Percentiles rank a stretch among this genome's conserved stretches.
Conservation (phyloP, 208 protist genomes). For the Plasmodiophora brassicae region DNA sequence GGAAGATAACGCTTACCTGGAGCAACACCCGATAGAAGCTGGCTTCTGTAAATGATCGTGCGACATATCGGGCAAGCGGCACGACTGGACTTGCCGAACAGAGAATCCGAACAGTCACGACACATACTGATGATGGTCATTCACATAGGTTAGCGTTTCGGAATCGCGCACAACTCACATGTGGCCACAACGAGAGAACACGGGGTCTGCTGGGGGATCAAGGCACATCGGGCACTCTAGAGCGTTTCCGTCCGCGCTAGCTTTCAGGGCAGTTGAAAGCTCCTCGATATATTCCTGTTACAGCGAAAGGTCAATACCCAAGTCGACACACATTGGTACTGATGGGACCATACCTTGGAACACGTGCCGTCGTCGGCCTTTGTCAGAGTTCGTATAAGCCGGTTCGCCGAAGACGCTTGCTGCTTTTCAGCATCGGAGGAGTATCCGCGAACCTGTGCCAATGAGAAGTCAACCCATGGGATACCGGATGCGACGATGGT, state of each 20-base stretch:
- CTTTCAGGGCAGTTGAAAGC: not conserved
- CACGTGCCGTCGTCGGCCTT: not conserved
- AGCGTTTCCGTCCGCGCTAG: not conserved
- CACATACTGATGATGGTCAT: not conserved
- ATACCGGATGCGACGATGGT: no score
- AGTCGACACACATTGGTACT: no score
- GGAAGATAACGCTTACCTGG: not conserved
- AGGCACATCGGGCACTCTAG: slow-evolving; percentile 6
- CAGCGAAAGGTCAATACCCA: not conserved
- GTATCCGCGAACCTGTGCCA: not conserved
- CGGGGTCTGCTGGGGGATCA: not conserved
- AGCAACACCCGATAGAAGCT: not conserved
- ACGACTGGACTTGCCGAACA: not conserved
- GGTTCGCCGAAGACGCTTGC: not conserved
- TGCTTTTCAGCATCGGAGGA: not conserved
- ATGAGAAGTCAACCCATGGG: no score
- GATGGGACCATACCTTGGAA: not conserved
- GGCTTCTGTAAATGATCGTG: not conserved
- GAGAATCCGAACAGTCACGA: not conserved
- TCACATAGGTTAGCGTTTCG: not conserved
- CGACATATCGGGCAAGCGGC: not conserved
- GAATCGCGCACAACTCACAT: not conserved
- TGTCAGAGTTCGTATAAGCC: not conserved
- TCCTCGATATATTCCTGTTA: not conserved
- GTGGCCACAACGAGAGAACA: not conserved